These are phyloP conservation scores for Strobilomyces dryophilus DNA, from an alignment of 768 basidiomycete genomes.

Conservation along the genomic window DNA sequence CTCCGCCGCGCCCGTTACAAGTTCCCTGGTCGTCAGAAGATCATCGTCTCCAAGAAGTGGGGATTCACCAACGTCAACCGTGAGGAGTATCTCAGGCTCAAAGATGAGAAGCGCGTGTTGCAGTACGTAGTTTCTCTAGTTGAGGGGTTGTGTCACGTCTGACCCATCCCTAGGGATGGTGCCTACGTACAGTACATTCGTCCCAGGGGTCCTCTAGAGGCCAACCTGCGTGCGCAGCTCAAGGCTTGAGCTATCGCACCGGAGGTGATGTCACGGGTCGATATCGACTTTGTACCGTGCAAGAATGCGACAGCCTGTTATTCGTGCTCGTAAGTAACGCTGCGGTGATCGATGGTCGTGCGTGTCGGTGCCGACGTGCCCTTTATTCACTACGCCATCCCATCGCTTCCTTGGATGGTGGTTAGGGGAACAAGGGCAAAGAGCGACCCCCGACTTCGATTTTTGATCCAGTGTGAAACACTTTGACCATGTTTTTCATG, in stretches of 20 bases:
- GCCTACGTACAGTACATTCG: slow-evolving; percentile 94
- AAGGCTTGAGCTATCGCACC: slow-evolving; percentile 48
- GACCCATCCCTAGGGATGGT: slow-evolving; percentile 54
- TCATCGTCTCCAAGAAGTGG: slow-evolving; percentile 97
- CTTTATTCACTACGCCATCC: slow-evolving; percentile 75
- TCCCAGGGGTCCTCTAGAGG: slow-evolving; percentile 79
- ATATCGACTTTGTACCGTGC: slow-evolving; percentile 15
- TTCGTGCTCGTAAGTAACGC: slow-evolving; percentile 6
- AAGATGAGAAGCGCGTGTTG: slow-evolving; percentile 85
- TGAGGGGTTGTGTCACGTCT: neutral
- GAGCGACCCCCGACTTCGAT: slow-evolving; percentile 34
- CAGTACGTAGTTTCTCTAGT: slow-evolving; percentile 51
- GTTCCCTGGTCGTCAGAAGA: slow-evolving; percentile 98
- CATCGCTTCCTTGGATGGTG: slow-evolving; percentile 44
- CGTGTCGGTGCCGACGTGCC: slow-evolving; percentile 33
- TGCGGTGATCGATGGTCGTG: neutral
- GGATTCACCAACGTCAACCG: slow-evolving; percentile 95
- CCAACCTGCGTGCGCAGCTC: slow-evolving; percentile 82
- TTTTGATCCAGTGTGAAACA: slow-evolving; percentile 18
- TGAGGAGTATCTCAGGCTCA: slow-evolving; percentile 82
- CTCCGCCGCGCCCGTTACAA: slow-evolving; percentile 98
- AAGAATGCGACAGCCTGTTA: slow-evolving; percentile 19
- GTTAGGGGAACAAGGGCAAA: slow-evolving; percentile 86
- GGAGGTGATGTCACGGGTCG: slow-evolving; percentile 5
- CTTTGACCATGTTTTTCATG: slow-evolving; percentile 9